Evolutionary conservation across 495 filamentous ascomycete genomes (phyloP), one percentile per base, ranked within the genome.

Genomic region (Pyrenopolyporus hunteri): DNA sequence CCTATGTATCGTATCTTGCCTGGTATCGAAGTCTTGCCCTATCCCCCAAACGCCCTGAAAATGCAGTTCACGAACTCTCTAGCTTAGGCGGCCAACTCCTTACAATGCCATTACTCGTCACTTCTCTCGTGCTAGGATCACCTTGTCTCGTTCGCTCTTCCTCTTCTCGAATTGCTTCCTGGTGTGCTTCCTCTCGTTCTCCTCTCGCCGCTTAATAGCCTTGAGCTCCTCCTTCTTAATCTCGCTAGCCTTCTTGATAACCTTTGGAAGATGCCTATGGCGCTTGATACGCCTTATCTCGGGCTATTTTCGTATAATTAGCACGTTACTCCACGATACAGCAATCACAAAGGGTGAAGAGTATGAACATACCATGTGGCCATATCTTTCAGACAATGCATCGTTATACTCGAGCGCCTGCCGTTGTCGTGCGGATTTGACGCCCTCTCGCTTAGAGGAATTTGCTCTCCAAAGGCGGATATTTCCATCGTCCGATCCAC

Each of bases 181-280:
- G 32, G 83, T 87, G 75, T 98, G 92, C 76, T 89, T 94, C 68
- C 95, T 82, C 78, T 94, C 88, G 73, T 98, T 99, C 78, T 99
- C 95, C 68, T 92, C 87, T 69, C 85, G 89, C 73, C 91, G 81
- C 84, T 94, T 96, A 60, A 97, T 88, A 26, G 89, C 83, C 69
- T 80, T 81, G 54, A 97, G 75, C 77, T 98, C 95, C 67, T 95
- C 92, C 55, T 78, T 78, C 84, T 99, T 99, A 71, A 99, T 99
- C 77, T 96, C 93, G 43, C 84, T 87, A 8, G 95, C 94, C 84
- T 97, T 98, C 89, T 96, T 99, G 58, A 99, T 86, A 64, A 88
- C 83, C 82, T 93, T 92, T 17, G 95, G 95, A 63, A 97, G 73
- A 76, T 97, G 93, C 56, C 93, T 83, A 73, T 99, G 95, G 25